These are phyloP conservation scores for Volutella citrinella DNA, from an alignment of 2,329 filamentous ascomycete genomes.

Conservation along the genomic window DNA sequence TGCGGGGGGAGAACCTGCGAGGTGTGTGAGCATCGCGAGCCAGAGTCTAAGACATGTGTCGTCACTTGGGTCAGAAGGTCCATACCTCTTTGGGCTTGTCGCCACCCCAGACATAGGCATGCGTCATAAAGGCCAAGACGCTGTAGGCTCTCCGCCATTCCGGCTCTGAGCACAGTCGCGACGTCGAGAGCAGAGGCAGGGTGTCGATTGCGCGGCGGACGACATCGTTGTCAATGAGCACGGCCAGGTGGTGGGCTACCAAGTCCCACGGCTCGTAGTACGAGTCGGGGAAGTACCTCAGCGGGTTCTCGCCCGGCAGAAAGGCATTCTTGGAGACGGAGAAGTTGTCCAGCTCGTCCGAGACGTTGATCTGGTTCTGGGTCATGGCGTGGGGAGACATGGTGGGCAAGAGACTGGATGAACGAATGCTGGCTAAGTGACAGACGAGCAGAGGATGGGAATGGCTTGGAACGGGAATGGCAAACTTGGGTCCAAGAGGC, in stretches of 20 bases:
- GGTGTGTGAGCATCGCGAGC: too few species aligned
- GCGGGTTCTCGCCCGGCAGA: slow-evolving; percentile 67
- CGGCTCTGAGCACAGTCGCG: slow-evolving; percentile 57
- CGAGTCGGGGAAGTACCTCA: slow-evolving; percentile 59
- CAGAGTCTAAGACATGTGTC: too few species aligned
- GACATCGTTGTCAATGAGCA: slow-evolving; percentile 56
- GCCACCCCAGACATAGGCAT: slow-evolving; percentile 89
- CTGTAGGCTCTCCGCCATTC: slow-evolving; percentile 84
- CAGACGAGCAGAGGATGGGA: too few species aligned
- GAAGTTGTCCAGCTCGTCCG: slow-evolving; percentile 32
- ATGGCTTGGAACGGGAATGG: too few species aligned
- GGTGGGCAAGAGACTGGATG: slow-evolving; percentile 2
- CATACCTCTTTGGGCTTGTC: slow-evolving; percentile 68
- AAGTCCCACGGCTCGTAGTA: slow-evolving; percentile 83
- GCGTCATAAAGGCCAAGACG: slow-evolving; percentile 73
- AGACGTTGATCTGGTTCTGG: slow-evolving; percentile 14
- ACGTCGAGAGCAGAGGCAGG: slow-evolving; percentile 68
- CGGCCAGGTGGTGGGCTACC: slow-evolving; percentile 64
- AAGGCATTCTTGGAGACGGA: slow-evolving; percentile 64
- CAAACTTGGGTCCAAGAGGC: too few species aligned
- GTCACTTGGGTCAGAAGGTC: too few species aligned
- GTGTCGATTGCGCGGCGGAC: slow-evolving; percentile 61
- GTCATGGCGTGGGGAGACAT: slow-evolving; percentile 44
- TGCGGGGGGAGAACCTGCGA: slow-evolving; percentile 69
- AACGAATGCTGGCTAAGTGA: too few species aligned